Conservation (phyloP, 192 early-diverging fungal species). For the Coemansia sp. region DNA sequence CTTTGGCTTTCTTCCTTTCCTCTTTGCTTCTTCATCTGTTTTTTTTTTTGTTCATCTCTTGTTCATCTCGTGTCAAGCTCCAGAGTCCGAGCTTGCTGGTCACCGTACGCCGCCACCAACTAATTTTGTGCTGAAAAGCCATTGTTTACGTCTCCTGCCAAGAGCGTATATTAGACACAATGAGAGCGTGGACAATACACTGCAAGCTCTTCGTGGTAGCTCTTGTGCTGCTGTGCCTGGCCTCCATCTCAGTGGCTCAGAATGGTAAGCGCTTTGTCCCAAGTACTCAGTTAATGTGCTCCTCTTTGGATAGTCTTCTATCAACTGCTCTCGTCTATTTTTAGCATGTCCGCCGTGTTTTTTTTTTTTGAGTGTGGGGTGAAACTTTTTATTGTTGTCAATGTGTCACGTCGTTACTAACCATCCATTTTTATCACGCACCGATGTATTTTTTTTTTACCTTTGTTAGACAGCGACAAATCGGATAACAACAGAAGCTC, state of each 20-base stretch:
- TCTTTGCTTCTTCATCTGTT: not conserved
- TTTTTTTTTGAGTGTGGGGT: not conserved
- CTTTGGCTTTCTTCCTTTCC: not conserved
- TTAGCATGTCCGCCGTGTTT: not conserved
- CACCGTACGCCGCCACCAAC: not conserved
- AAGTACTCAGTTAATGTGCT: not conserved
- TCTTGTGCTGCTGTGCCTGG: constrained; percentile 38
- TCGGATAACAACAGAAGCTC: not conserved
- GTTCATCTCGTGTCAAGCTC: constrained; percentile 7
- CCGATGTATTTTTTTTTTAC: not conserved
- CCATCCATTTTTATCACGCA: not conserved
- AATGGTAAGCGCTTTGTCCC: constrained; percentile 24
- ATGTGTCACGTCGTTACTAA: not conserved
- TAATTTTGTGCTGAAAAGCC: not conserved
- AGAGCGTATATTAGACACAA: constrained; percentile 6
- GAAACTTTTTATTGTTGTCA: not conserved
- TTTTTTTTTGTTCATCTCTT: not conserved
- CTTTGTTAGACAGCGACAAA: constrained; percentile 10
- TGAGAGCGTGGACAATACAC: constrained; percentile 37
- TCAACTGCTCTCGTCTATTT: constrained; percentile 13
- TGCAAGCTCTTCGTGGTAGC: constrained; percentile 25
- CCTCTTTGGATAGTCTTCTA: not conserved
- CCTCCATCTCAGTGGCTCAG: constrained; percentile 29
- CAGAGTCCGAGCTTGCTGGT: constrained; percentile 8
- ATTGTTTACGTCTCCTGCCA: not conserved